Percentiles rank a stretch among this genome's conserved stretches.
phyloP scores from a whole-genome alignment of 768 basidiomycete species.

The Naematelia encephala region DNA sequence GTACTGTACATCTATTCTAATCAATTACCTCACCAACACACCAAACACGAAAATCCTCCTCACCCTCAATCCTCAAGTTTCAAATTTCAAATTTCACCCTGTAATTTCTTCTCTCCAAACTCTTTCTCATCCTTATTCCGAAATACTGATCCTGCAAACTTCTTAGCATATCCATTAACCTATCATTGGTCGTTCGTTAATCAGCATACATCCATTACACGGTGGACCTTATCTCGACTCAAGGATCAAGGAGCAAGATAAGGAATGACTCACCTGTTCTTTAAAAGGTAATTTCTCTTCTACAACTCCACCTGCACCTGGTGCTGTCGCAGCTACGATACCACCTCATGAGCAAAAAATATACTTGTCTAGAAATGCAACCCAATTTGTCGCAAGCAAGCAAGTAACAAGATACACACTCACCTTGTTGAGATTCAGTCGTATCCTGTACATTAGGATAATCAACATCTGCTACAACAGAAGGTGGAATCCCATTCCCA shows the following conservation, averaged over 20 bases:
- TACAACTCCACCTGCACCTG: conserved; percentile 25
- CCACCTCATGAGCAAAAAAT: neutral
- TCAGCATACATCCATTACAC: no score
- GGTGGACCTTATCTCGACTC: no score
- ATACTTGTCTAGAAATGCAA: neutral
- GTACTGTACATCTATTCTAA: no score
- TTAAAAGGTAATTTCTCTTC: conserved; percentile 38
- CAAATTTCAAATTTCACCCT: conserved; percentile 16
- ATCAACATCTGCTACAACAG: conserved; percentile 24
- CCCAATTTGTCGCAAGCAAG: neutral
- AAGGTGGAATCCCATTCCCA: conserved; percentile 14
- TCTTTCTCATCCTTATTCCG: conserved; percentile 36
- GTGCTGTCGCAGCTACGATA: conserved; percentile 36
- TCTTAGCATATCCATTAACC: conserved; percentile 47
- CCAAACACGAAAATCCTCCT: no score
- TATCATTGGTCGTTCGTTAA: conserved; percentile 5
- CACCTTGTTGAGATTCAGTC: conserved; percentile 38
- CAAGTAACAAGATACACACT: no score
- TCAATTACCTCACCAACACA: no score
- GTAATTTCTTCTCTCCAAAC: conserved; percentile 34
- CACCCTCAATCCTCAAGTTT: no score
- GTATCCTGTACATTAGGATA: conserved; percentile 29
- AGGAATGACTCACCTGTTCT: conserved; percentile 36
- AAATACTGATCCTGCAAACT: conserved; percentile 38
- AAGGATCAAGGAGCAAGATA: no score